phyloP scores from a whole-genome alignment of 2,329 filamentous ascomycete genomes.

The Sporothrix brasiliensis region DNA sequence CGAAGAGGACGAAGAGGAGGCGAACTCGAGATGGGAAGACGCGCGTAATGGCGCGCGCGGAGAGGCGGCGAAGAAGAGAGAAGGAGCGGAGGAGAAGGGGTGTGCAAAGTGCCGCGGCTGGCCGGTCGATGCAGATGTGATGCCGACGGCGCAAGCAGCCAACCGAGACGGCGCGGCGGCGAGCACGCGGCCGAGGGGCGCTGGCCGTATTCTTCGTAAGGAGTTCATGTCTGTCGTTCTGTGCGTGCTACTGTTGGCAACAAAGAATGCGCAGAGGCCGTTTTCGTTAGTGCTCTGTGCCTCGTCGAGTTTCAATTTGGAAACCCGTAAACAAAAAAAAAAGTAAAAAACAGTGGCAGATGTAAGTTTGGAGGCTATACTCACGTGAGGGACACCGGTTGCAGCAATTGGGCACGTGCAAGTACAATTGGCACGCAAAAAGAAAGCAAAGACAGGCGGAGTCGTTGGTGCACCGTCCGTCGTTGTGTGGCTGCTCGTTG shows the following conservation, averaged over 20 bases:
- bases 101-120: constrained; percentile 15
- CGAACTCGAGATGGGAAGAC: background rate
- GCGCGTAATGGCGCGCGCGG: background rate
- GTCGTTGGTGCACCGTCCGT: background rate
- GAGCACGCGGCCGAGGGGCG: constrained; percentile 39
- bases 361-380: background rate
- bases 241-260: background rate
- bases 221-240: constrained; percentile 39
- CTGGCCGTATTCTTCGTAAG: constrained; percentile 39
- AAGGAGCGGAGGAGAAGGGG: constrained; percentile 1
- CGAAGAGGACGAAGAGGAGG: background rate
- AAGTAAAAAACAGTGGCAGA: background rate
- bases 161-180: constrained; percentile 34
- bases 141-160: constrained; percentile 23
- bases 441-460: background rate
- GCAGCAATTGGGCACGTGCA: background rate
- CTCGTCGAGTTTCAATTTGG: background rate
- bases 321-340: background rate
- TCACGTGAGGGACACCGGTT: constrained; percentile 10
- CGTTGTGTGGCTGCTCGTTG: constrained; percentile 3
- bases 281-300: background rate
- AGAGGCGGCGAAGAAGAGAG: constrained; percentile 1
- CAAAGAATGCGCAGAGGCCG: background rate
- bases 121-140: background rate
- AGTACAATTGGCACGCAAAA: background rate